phyloP scores from a whole-genome alignment of 345 rosid genomes.

The Salix dunnii region DNA sequence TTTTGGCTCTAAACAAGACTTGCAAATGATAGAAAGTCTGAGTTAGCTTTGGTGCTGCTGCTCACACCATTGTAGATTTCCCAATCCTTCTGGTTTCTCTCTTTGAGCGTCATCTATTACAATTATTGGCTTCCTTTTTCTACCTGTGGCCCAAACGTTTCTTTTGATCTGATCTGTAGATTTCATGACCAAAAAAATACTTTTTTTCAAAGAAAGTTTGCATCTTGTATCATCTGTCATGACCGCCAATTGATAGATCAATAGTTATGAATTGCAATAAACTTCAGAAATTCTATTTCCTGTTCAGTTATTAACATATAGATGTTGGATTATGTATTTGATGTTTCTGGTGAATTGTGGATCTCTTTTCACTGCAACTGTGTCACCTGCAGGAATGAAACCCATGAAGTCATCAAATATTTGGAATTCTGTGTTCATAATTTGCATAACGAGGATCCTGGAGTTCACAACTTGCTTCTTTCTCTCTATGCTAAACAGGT shows the following conservation, averaged over 20 bases:
- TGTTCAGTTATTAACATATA: conserved; percentile 1
- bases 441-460: conserved; percentile 94
- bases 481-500: conserved; percentile 98
- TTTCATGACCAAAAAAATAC: neutral
- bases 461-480: conserved; percentile 90
- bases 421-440: conserved; percentile 87
- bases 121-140: too few relatives aligned
- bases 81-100: neutral
- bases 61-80: neutral
- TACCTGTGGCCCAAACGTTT: too few relatives aligned
- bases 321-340: neutral
- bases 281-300: neutral
- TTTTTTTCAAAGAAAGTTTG: neutral
- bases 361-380: neutral
- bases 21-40: neutral
- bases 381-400: conserved; percentile 77
- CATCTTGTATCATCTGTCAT: neutral
- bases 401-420: conserved; percentile 96
- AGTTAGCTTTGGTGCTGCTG: neutral
- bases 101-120: neutral
- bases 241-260: neutral
- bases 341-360: conserved; percentile 5
- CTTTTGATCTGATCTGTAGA: too few relatives aligned
- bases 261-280: neutral
- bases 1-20: neutral